A percentile compares a stretch with the other conserved stretches of the same genome.
phyloP scores from a whole-genome alignment of 2,329 filamentous ascomycete species.

The Furcasterigmium sp. region DNA sequence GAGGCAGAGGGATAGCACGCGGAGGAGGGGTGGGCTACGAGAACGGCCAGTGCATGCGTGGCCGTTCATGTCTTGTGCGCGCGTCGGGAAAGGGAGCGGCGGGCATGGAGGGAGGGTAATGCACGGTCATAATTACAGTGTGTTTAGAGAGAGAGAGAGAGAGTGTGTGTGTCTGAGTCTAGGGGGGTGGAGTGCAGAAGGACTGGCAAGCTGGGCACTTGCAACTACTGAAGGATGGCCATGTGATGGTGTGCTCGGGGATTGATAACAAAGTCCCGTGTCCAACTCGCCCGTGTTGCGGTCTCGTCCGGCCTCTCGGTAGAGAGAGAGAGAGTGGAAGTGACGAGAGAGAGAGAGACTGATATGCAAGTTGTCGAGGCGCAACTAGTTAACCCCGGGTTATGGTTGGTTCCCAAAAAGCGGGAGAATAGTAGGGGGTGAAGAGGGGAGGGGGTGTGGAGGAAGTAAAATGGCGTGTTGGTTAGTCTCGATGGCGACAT shows the following conservation, averaged over 20 bases:
- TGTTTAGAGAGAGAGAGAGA: too few relatives aligned
- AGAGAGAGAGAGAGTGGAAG: too few relatives aligned
- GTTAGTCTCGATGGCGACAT: slow-evolving; percentile 2
- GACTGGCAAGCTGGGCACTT: background rate
- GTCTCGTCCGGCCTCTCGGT: too few relatives aligned
- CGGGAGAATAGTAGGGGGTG: background rate
- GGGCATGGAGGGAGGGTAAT: background rate
- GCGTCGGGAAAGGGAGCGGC: background rate
- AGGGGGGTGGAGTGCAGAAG: background rate
- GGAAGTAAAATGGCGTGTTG: background rate
- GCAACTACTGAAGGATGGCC: slow-evolving; percentile 1
- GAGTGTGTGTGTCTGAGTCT: too few relatives aligned
- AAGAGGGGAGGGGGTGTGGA: background rate
- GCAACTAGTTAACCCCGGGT: background rate
- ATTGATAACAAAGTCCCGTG: too few relatives aligned
- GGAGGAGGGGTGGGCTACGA: too few relatives aligned
- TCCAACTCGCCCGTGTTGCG: too few relatives aligned
- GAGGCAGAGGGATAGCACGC: too few relatives aligned
- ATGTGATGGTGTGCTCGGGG: background rate
- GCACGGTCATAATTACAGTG: background rate
- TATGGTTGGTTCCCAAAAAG: background rate
- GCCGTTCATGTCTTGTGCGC: too few relatives aligned
- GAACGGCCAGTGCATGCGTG: too few relatives aligned
- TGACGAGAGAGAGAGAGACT: too few relatives aligned
- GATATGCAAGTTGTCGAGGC: background rate